Evolutionary conservation across 495 filamentous ascomycete genomes (phyloP).

Genomic region (Hamigera avellanea): DNA sequence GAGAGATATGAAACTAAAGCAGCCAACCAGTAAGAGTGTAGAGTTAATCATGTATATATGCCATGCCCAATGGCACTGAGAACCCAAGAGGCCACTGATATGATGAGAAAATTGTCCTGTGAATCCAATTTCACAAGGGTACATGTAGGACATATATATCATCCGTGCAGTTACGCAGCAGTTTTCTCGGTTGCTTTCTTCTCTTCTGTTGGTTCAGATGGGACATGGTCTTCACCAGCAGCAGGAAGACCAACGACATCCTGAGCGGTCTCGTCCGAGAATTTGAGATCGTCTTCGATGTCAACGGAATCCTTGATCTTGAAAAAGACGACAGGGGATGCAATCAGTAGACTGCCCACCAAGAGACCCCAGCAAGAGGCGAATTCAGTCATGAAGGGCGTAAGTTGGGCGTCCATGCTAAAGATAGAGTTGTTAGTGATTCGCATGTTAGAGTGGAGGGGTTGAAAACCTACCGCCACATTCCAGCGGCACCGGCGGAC

Average conservation of each 20-base stretch:
- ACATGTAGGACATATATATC: too few relatives aligned
- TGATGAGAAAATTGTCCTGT: too few relatives aligned
- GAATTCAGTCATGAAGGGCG: constrained; percentile 54
- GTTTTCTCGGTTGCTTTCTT: neutral
- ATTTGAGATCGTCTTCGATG: constrained; percentile 69
- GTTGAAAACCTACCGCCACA: constrained; percentile 47
- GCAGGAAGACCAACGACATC: constrained; percentile 19
- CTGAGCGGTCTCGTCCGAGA: constrained; percentile 61
- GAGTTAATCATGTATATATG: too few relatives aligned
- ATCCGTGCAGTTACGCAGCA: too few relatives aligned
- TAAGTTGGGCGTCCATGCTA: constrained; percentile 50
- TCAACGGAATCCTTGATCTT: constrained; percentile 64
- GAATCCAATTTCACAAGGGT: too few relatives aligned
- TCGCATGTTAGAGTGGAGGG: constrained; percentile 1
- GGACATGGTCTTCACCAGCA: neutral
- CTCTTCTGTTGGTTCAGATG: neutral
- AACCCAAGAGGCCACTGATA: too few relatives aligned
- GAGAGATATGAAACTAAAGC: too few relatives aligned
- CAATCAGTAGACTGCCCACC: constrained; percentile 57
- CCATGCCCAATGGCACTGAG: too few relatives aligned
- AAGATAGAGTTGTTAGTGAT: constrained; percentile 4
- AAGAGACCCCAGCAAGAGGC: constrained; percentile 61
- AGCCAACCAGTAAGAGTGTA: too few relatives aligned
- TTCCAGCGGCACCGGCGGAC: constrained; percentile 81
- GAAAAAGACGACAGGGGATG: constrained; percentile 67